A percentile compares a stretch with the other conserved stretches of the same genome.
Conservation (phyloP, 2,329 filamentous ascomycete species). For the Hymenoscyphus fraxineus region DNA sequence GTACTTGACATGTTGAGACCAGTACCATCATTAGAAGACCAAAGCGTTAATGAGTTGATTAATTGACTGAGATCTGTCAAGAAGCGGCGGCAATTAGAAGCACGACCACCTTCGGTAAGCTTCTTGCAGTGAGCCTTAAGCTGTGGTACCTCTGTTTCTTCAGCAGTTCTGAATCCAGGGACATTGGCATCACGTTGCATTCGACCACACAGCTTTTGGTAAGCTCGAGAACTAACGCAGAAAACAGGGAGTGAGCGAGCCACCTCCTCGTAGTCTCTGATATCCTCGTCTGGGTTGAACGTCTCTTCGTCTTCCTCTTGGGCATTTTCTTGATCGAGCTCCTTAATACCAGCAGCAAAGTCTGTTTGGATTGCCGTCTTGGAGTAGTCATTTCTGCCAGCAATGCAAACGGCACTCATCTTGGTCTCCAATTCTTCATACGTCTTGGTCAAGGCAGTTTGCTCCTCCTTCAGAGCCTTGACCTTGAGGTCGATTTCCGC, state of each 20-base stretch:
- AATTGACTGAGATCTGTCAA: slow-evolving; percentile 49
- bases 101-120: slow-evolving; percentile 49
- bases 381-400: slow-evolving; percentile 53
- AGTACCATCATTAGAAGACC: slow-evolving; percentile 43
- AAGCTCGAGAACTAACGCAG: slow-evolving; percentile 59
- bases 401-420: slow-evolving; percentile 44
- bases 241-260: slow-evolving; percentile 57
- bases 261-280: slow-evolving; percentile 55
- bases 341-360: slow-evolving; percentile 56
- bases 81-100: slow-evolving; percentile 44
- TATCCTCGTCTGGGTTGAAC: slow-evolving; percentile 52
- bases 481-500: slow-evolving; percentile 35
- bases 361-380: slow-evolving; percentile 52
- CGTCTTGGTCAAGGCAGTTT: slow-evolving; percentile 30
- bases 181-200: slow-evolving; percentile 49
- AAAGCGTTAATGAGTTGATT: slow-evolving; percentile 50
- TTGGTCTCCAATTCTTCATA: slow-evolving; percentile 35
- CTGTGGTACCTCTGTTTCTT: slow-evolving; percentile 49
- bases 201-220: slow-evolving; percentile 57
- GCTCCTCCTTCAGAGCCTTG: slow-evolving; percentile 38
- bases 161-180: slow-evolving; percentile 47
- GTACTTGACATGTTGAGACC: slow-evolving; percentile 39
- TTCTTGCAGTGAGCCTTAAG: slow-evolving; percentile 49
- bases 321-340: slow-evolving; percentile 53
- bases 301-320: slow-evolving; percentile 50